A percentile compares a stretch with the other conserved stretches of the same genome.
Evolutionary conservation across 169 alveolate species (phyloP).

Genomic region (Theileria orientalis): DNA sequence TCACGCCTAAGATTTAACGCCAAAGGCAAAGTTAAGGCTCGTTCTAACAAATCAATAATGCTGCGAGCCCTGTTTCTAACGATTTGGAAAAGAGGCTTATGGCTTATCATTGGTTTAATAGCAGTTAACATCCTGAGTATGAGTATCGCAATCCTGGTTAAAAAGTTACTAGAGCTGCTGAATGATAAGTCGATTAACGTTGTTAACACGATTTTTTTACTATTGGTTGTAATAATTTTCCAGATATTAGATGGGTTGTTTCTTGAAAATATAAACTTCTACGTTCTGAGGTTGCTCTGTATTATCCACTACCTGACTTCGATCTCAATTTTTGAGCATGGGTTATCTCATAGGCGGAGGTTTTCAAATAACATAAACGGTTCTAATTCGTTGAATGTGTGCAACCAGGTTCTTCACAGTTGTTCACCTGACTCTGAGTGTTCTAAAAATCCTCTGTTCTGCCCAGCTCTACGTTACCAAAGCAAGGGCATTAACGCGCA

Average conservation of each 20-base stretch:
- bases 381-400: background rate
- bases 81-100: constrained; percentile 17
- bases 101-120: constrained; percentile 15
- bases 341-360: constrained; percentile 38
- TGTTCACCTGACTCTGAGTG: background rate
- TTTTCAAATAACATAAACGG: background rate
- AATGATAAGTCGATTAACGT: background rate
- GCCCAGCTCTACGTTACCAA: constrained; percentile 51
- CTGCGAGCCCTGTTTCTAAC: constrained; percentile 34
- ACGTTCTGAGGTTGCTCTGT: constrained; percentile 20
- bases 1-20: background rate
- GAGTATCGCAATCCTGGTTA: constrained; percentile 20
- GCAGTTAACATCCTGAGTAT: constrained; percentile 13
- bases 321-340: constrained; percentile 54
- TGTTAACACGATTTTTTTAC: background rate
- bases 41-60: background rate
- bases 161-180: background rate
- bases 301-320: constrained; percentile 39
- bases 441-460: constrained; percentile 33
- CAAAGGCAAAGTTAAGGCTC: background rate
- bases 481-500: constrained; percentile 35
- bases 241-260: constrained; percentile 23
- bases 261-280: constrained; percentile 35
- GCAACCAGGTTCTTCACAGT: constrained; percentile 4
- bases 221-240: background rate